Base-by-base conservation (phyloP, 2,329 filamentous ascomycete genomes). In the Talaromyces sp. region DNA sequence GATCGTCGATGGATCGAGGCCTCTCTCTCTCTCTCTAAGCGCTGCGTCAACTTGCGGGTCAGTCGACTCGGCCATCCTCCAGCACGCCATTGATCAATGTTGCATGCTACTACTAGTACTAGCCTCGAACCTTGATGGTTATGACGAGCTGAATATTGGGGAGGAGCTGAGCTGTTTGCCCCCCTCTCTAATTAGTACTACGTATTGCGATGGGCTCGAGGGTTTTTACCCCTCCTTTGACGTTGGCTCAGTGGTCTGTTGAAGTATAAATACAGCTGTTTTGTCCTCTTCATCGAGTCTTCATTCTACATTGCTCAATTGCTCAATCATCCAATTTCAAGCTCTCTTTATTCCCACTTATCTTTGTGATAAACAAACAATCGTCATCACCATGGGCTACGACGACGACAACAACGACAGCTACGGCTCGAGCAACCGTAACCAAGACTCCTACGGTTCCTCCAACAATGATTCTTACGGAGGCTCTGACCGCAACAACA, bases 361-460 rank as follows among this genome's bases (percentile, higher is more conserved):
- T 46, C 21, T 8, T 56, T 32, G 17, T 27, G 31, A 19, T 41
- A 21, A 27, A 11, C 14, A 21, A 38, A 24, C 51, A 51, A 17
- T 46, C 31, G 12, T 54, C 59, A 61, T 54, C 59, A 61, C 19
- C 55, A 61, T 61, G 59, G 58, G 59, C 41, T 27, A 57, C 38
- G 35, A 57, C 59, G 27, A 29, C 27, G 27, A 29, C 27, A 38
- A 50, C 32, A 41, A 41, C 50, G 55, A 54, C 54, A 51, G 24
- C 19, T 57, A 56, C 48, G 54, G 58, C 51, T 59, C 51, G n/a
- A 27, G 59, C 8, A 35, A 35, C n/a, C 27, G 21, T 21, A 54
- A 31, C 52, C 41, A 29, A n/a, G 53, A 55, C 27, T 55, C 53
- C 1, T 55, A 55, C 35, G 53, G 29, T 14, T 55, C 56, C 3